Evolutionary conservation across 2,329 filamentous ascomycete species (phyloP).

Genomic region (Cercospora zeae-maydis): DNA sequence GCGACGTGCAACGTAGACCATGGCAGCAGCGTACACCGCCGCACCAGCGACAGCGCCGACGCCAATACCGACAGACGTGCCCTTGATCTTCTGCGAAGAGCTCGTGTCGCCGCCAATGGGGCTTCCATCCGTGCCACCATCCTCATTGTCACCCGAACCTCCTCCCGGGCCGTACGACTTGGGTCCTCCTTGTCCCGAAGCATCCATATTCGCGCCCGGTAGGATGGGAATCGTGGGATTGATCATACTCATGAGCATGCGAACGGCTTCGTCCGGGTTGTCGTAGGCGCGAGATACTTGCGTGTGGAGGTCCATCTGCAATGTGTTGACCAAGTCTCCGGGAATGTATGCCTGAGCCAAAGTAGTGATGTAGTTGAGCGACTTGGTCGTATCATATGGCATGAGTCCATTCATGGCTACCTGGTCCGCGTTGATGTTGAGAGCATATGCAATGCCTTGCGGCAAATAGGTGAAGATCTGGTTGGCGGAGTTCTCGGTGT

Average conservation of each 20-base stretch:
- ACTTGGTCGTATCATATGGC: conserved; percentile 68
- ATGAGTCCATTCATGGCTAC: conserved; percentile 68
- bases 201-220: conserved; percentile 46
- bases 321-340: conserved; percentile 47
- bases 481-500: conserved; percentile 65
- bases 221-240: conserved; percentile 75
- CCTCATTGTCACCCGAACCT: conserved; percentile 30
- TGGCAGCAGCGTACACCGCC: conserved; percentile 84
- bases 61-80: conserved; percentile 66
- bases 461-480: conserved; percentile 84
- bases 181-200: conserved; percentile 35
- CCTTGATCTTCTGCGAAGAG: conserved; percentile 57
- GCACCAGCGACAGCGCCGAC: conserved; percentile 74
- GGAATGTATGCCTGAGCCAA: conserved; percentile 56
- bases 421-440: conserved; percentile 50
- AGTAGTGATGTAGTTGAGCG: conserved; percentile 76
- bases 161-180: conserved; percentile 41
- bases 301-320: conserved; percentile 66
- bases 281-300: conserved; percentile 73
- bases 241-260: conserved; percentile 73
- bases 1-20: conserved; percentile 87
- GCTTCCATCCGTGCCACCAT: conserved; percentile 42
- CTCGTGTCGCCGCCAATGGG: conserved; percentile 50
- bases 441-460: conserved; percentile 62
- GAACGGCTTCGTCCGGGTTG: conserved; percentile 62